Evolutionary conservation across 352 stramenopile species (phyloP).

Genomic region (Pythium utonaiense): DNA sequence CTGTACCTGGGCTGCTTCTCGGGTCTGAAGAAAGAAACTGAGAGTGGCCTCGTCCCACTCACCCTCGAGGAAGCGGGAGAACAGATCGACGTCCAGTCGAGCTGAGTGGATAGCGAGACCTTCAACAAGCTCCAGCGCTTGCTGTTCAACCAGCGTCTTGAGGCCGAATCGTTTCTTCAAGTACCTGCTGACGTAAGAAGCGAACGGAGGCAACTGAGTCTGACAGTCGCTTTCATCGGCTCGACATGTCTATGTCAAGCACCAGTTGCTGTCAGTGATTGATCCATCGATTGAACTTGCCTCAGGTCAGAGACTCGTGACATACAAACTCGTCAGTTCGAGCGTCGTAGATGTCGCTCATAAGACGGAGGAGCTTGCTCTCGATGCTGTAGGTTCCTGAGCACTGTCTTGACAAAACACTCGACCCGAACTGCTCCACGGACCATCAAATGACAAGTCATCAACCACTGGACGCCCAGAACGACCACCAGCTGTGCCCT

Average conservation of each 20-base stretch:
- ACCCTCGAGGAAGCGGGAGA: slow-evolving; percentile 54
- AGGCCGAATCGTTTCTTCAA: slow-evolving; percentile 68
- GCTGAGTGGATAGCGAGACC: slow-evolving; percentile 29
- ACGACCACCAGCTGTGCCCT: no score
- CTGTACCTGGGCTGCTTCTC: slow-evolving; percentile 40
- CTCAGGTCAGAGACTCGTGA: not conserved
- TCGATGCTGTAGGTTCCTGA: slow-evolving; percentile 22
- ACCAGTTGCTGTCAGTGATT: not conserved
- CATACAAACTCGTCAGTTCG: slow-evolving; percentile 25
- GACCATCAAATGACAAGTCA: not conserved
- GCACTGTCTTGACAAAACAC: not conserved
- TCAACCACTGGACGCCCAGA: no score
- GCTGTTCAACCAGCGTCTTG: slow-evolving; percentile 53
- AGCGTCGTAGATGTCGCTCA: slow-evolving; percentile 76
- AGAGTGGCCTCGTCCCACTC: slow-evolving; percentile 43
- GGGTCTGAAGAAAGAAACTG: slow-evolving; percentile 49
- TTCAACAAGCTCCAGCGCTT: slow-evolving; percentile 54
- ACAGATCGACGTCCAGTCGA: slow-evolving; percentile 54
- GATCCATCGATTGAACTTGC: not conserved
- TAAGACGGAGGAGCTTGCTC: slow-evolving; percentile 40
- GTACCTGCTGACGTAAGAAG: slow-evolving; percentile 47
- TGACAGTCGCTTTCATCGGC: not conserved
- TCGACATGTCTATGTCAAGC: not conserved
- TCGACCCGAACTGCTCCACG: not conserved
- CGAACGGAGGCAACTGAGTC: slow-evolving; percentile 22